A percentile compares a stretch with the other conserved stretches of the same genome.
Conservation (phyloP, 208 protist species). For the Crithidia fasciculata region DNA sequence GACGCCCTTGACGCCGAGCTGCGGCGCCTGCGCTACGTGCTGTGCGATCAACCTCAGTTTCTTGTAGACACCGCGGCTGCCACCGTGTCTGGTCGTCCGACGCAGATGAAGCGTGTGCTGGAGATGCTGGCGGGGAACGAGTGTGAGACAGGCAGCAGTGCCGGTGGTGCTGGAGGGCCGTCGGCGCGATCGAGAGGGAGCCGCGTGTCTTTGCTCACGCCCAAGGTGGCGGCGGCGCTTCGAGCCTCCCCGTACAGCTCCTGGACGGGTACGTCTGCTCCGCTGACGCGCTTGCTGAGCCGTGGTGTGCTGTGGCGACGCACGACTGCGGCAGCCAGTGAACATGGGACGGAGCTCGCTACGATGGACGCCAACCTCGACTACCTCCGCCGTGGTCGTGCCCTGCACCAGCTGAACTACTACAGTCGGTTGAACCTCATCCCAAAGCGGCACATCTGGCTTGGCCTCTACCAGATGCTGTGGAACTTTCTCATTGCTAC, state of each 20-base stretch:
- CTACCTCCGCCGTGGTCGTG: constrained; percentile 62
- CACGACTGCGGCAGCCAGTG: background rate
- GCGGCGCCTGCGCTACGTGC: constrained; percentile 56
- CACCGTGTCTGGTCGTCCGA: constrained; percentile 50
- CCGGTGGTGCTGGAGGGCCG: too few species aligned
- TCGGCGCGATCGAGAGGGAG: too few species aligned
- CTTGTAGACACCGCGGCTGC: constrained; percentile 50
- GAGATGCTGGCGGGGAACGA: background rate
- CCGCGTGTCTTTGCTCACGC: background rate
- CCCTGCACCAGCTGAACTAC: constrained; percentile 77
- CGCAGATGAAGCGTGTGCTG: constrained; percentile 49
- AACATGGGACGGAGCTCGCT: constrained; percentile 28
- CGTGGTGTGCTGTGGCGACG: constrained; percentile 12
- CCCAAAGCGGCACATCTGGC: constrained; percentile 74
- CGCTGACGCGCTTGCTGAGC: constrained; percentile 15
- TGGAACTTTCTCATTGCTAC: constrained; percentile 71
- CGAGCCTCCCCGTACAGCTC: constrained; percentile 23
- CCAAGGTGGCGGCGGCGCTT: constrained; percentile 15
- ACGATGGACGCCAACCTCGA: constrained; percentile 62
- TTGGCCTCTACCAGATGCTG: constrained; percentile 54
- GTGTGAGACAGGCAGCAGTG: too few species aligned
- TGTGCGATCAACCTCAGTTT: constrained; percentile 68
- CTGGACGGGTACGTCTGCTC: constrained; percentile 16
- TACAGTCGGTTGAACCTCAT: constrained; percentile 80
- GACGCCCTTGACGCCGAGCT: constrained; percentile 69